phyloP scores from a whole-genome alignment of 2,329 filamentous ascomycete species.

The Mycogone perniciosa region DNA sequence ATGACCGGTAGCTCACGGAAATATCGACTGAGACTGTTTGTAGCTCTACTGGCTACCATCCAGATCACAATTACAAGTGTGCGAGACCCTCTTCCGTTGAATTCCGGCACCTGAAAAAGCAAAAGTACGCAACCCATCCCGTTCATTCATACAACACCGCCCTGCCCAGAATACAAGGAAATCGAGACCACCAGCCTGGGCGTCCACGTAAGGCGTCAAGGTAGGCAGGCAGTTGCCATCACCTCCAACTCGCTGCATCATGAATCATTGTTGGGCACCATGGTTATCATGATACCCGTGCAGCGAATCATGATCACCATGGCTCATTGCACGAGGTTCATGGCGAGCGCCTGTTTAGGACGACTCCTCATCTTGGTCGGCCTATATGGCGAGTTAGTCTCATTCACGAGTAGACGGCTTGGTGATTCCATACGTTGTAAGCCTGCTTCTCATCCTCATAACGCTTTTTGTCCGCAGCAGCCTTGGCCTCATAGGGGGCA shows the following conservation, averaged over 20 bases:
- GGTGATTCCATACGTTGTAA: conserved; percentile 64
- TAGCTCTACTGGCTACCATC: conserved; percentile 23
- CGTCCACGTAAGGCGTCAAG: neutral
- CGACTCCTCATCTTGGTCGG: conserved; percentile 19
- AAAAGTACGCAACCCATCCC: conserved; percentile 34
- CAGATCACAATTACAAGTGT: conserved; percentile 27
- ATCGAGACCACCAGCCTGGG: conserved; percentile 16
- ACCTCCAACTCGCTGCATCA: conserved; percentile 2
- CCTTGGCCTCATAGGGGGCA: conserved; percentile 92
- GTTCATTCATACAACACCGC: conserved; percentile 39
- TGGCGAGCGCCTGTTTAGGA: conserved; percentile 11
- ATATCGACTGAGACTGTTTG: conserved; percentile 9
- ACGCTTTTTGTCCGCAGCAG: conserved; percentile 94
- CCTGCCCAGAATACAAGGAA: conserved; percentile 33
- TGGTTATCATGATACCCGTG: conserved; percentile 3
- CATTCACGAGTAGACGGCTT: conserved; percentile 3
- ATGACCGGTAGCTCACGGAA: conserved; percentile 8
- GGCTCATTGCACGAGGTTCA: neutral
- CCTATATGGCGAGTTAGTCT: conserved; percentile 12
- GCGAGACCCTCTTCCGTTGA: conserved; percentile 29
- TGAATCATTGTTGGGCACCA: conserved; percentile 8
- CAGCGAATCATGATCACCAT: neutral
- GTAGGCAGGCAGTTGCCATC: conserved; percentile 1
- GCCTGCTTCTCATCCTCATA: conserved; percentile 97
- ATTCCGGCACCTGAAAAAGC: conserved; percentile 28